Base-by-base conservation (phyloP, 805 yeast species). In the Schwanniomyces polymorphus region DNA sequence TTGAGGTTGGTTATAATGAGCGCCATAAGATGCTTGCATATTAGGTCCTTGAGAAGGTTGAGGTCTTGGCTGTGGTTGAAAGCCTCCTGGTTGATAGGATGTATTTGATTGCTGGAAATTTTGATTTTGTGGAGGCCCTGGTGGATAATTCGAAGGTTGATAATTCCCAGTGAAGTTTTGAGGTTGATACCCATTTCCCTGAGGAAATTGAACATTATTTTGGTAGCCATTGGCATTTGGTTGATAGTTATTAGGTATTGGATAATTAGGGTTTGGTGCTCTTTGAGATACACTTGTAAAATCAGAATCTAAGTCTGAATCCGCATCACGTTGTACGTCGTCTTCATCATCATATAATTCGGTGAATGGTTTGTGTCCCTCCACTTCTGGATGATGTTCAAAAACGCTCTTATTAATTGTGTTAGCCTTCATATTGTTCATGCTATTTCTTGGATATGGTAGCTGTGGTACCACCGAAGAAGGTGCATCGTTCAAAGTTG, bases 231-330 rank as follows among this genome's bases (percentile, higher is more conserved):
- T 25, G 21, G 49, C 50, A 25, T 34, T 52, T 18, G 41, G 50
- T 27, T 45, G 52, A 27, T 27, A 42, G 31, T 38, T 42, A 39
- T 31, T 74, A 46, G 67, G 59, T 45, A 42, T 18, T 12, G 42
- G 55, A 54, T 80, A 82, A 25, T 70, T 65, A 14, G 86, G 88
- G 57, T 86, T 86, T 12, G 82, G 75, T 25, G 84, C 91, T 60
- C 92, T 73, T 64, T 86, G 92, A 7, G 91, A 85, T 1, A 87
- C 88, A 44, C 90, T 83, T 1, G 94, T 86, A 64, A 87, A 85
- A 57, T 84, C 85, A 0, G 92, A 86, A 41, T 74, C 81, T 27
- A 60, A 60, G 50, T 72, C 78, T 0, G 76, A 72, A 41, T 63
- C 70, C 27, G 44, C 43, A 18, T 48, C 50, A 16, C 39, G 39